Evolutionary conservation across 176 grass and related monocot genomes (phyloP), one percentile per base, ranked within the genome.

Genomic region (Dactylis glomerata): DNA sequence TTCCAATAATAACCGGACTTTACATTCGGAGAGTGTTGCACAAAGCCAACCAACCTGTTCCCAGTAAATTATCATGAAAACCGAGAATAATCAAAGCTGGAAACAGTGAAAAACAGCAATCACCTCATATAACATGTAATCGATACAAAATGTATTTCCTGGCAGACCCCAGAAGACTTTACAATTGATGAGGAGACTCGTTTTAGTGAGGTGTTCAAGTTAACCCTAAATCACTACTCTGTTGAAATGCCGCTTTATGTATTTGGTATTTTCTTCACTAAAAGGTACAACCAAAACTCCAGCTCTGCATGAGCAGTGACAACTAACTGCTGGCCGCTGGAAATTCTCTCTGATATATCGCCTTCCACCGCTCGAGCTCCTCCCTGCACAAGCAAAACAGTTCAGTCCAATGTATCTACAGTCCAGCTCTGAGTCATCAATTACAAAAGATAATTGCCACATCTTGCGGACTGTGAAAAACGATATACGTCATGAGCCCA

Each of bases 291-390:
- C 67, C 71, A 87, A 90, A 90, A 83, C 65, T 82, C 86, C 66
- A 62, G 40, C 51, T 52, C 44, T 64, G 27, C 45, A n/a, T 28
- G 16, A 9, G 79, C 81, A 96, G 65, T 91, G 93, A 5, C 91
- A 88, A 84, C 87, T 91, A 47, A 57, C 75, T 20, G 85, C 67
- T 77, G 81, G 70, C 44, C 87, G 91, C 56, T 90, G 96, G 59
- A 73, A 94, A 75, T 92, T 96, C 91, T 76, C 87, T 93, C 76
- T 92, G 91, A 72, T 94, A 92, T 33, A 99, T 45, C 22, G 84
- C 73, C 67, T 94, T 99, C 96, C 91, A 91, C 33, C 93, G 86
- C 68, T 96, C 91, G 27, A 99, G 79, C 81, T 99, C 96, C 76
- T 96, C 96, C 87, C 96, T 99, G 91, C 57, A 87, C 22, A 87